phyloP scores from a whole-genome alignment of 2,329 filamentous ascomycete genomes.

The Neonectria neomacrospora region DNA sequence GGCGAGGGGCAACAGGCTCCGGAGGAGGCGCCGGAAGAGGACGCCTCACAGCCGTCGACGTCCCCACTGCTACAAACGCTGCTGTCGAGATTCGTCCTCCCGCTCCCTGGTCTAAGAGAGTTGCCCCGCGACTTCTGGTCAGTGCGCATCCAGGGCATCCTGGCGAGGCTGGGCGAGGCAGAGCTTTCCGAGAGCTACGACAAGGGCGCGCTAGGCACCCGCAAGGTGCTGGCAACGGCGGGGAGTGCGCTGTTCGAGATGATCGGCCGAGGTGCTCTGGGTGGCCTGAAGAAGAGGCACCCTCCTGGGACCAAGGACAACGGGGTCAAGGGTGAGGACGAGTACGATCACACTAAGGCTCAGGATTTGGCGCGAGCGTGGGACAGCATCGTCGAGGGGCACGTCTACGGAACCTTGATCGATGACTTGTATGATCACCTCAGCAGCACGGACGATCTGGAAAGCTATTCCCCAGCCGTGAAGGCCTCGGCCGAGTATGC shows the following conservation, averaged over 20 bases:
- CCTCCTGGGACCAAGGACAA: constrained; percentile 8
- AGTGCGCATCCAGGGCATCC: constrained; percentile 67
- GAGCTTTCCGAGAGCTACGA: constrained; percentile 85
- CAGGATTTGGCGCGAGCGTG: constrained; percentile 72
- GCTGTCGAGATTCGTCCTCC: constrained; percentile 71
- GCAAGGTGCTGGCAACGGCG: constrained; percentile 80
- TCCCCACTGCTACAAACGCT: constrained; percentile 76
- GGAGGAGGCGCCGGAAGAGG: constrained; percentile 38
- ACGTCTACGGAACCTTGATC: constrained; percentile 75
- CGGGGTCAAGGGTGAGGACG: constrained; percentile 13
- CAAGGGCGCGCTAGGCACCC: constrained; percentile 77
- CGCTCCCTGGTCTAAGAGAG: constrained; percentile 72
- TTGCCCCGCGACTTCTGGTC: constrained; percentile 74
- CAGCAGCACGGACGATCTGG: constrained; percentile 69
- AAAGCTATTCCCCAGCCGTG: constrained; percentile 70
- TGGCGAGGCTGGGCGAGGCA: constrained; percentile 71
- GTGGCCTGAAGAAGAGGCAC: constrained; percentile 55
- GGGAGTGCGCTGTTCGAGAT: constrained; percentile 76
- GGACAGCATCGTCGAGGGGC: constrained; percentile 71
- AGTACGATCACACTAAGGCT: constrained; percentile 69
- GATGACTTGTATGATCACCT: constrained; percentile 73
- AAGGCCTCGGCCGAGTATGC: constrained; percentile 73
- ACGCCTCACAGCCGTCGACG: constrained; percentile 53
- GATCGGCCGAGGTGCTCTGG: constrained; percentile 72
- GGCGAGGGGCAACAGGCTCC: background rate